A percentile compares a stretch with the other conserved stretches of the same genome.
Conservation (phyloP, 169 alveolate genomes). For the Eimeria praecox region DNA sequence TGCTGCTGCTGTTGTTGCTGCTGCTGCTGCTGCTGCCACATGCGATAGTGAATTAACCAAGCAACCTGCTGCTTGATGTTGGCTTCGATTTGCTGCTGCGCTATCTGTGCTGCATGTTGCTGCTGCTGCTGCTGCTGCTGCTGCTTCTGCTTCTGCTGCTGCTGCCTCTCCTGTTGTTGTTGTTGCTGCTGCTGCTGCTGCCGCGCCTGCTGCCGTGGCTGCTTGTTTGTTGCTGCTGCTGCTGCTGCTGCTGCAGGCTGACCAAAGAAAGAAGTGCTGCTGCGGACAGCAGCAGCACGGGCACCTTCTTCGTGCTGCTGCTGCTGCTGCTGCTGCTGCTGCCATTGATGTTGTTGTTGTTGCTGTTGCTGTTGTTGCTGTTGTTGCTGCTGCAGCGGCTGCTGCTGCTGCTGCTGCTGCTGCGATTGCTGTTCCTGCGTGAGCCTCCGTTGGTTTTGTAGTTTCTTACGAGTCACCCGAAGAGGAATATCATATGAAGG, state of each 20-base stretch:
- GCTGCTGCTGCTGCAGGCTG: slow-evolving; percentile 36
- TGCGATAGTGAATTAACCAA: slow-evolving; percentile 32
- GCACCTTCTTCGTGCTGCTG: background rate
- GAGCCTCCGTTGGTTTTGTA: background rate
- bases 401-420: background rate
- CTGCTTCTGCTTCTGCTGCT: background rate
- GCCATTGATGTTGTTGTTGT: background rate
- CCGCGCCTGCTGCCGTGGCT: background rate
- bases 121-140: slow-evolving; percentile 15
- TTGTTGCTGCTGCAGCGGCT: background rate
- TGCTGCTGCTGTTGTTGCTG: slow-evolving; percentile 60
- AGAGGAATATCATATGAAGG: background rate
- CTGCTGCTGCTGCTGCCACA: slow-evolving; percentile 52
- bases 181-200: slow-evolving; percentile 13
- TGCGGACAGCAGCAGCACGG: background rate
- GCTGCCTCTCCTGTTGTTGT: background rate
- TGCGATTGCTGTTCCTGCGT: background rate
- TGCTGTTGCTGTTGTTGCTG: background rate
- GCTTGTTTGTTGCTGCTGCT: background rate
- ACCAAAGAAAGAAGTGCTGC: background rate
- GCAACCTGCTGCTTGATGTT: slow-evolving; percentile 30
- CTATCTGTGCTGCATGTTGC: background rate
- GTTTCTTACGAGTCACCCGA: background rate
- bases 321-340: background rate
- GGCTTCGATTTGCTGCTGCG: slow-evolving; percentile 12